Base-by-base conservation (phyloP, 768 basidiomycete genomes). In the Gloeostereum incarnatum region DNA sequence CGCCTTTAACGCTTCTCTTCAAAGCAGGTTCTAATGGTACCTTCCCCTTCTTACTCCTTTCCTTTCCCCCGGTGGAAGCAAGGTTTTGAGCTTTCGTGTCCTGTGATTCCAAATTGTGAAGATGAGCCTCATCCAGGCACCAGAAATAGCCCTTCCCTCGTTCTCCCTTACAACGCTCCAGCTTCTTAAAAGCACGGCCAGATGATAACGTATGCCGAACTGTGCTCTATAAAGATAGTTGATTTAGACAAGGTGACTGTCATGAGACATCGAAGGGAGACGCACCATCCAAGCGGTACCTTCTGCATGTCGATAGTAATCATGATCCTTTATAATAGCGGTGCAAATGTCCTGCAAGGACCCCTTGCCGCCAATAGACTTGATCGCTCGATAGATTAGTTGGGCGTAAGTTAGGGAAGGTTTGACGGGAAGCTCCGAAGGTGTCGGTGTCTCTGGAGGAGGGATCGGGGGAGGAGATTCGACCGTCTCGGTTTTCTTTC, bases 171-270 rank as follows among this genome's bases (percentile, higher is more conserved):
- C 79, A 82, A 21, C 88, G 71, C 42, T 92, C 87, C 56, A 88
- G 71, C 59, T 97, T 97, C 56, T 86, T 69, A 62, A 99, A 99
- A 0, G 88, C 90, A 34, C 81, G 78, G 53, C 84, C 82, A 8
- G 90, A 88, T 1, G 92, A 93, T n/a, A 99, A 61, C 55, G 92
- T 93, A 52, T 97, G 92, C 16, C 92, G 83, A 32, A 97, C 83
- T 21, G 94, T 94, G 49, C 86, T 91, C 88, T 91, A 52, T n/a
- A 18, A 25, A n/a, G n/a, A n/a, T n/a, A n/a, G n/a, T n/a, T n/a
- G n/a, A n/a, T n/a, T n/a, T n/a, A n/a, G n/a, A n/a, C n/a, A n/a
- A n/a, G n/a, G n/a, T n/a, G n/a, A n/a, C n/a, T n/a, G n/a, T n/a
- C 37, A 40, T 21, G 31, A 45, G 19, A 44, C 20, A 34, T 19